These are phyloP conservation scores for Fomitopsis pinicola DNA, from an alignment of 1,284 basidiomycete genomes.

Conservation along the genomic window DNA sequence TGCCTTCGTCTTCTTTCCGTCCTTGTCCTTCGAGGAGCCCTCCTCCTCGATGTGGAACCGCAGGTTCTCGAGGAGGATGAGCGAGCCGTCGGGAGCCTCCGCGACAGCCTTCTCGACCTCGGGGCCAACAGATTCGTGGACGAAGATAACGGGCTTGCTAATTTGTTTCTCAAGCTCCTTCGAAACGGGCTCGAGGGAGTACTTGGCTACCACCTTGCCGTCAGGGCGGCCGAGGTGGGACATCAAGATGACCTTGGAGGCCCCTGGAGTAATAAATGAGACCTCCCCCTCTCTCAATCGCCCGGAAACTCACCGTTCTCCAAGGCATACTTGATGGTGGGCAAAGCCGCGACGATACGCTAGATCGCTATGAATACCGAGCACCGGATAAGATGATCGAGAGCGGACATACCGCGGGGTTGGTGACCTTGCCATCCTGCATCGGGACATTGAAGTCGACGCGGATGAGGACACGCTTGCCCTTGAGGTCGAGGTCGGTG, in stretches of 20 bases:
- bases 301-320: slow-evolving; percentile 61
- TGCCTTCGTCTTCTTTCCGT: slow-evolving; percentile 92
- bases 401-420: slow-evolving; percentile 75
- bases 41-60: slow-evolving; percentile 99
- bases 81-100: slow-evolving; percentile 67
- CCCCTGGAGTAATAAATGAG: slow-evolving; percentile 46
- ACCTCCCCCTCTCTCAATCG: slow-evolving; percentile 6
- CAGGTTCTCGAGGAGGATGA: slow-evolving; percentile 96
- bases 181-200: slow-evolving; percentile 88
- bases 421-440: slow-evolving; percentile 88
- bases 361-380: slow-evolving; percentile 29
- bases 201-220: slow-evolving; percentile 87
- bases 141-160: slow-evolving; percentile 73
- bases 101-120: slow-evolving; percentile 81
- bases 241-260: slow-evolving; percentile 89
- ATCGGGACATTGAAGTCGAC: slow-evolving; percentile 99
- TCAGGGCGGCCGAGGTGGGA: slow-evolving; percentile 98
- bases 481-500: slow-evolving; percentile 87
- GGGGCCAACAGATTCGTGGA: slow-evolving; percentile 83
- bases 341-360: slow-evolving; percentile 96
- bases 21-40: slow-evolving; percentile 89
- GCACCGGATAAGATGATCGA: slow-evolving; percentile 1
- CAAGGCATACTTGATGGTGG: slow-evolving; percentile 94
- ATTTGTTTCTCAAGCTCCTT: slow-evolving; percentile 72
- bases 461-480: slow-evolving; percentile 91